Percentiles rank a stretch among this genome's conserved stretches.
These are phyloP conservation scores for Neurospora sp. DNA, from an alignment of 2,329 filamentous ascomycete genomes.

Conservation along the genomic window DNA sequence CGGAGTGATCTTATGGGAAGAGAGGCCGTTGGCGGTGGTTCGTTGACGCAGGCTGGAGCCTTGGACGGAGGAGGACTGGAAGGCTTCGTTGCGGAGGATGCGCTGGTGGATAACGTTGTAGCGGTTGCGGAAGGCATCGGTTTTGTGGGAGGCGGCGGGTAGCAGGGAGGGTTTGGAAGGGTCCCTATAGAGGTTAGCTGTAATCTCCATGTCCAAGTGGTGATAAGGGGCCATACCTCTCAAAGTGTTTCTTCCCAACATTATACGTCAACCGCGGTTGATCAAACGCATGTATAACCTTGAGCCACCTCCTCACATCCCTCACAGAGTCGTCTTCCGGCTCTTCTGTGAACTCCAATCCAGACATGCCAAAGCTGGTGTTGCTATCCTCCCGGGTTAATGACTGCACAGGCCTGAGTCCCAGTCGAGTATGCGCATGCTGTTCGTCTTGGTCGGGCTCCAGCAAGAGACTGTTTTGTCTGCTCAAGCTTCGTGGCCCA, in stretches of 20 bases:
- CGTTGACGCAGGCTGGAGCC: conserved; percentile 19
- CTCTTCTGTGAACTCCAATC: conserved; percentile 43
- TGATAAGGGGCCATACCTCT: conserved; percentile 41
- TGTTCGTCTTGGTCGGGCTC: conserved; percentile 43
- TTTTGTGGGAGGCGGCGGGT: conserved; percentile 72
- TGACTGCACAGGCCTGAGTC: conserved; percentile 35
- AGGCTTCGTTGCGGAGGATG: conserved; percentile 83
- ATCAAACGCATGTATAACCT: conserved; percentile 71
- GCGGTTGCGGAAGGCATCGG: conserved; percentile 74
- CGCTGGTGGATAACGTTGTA: conserved; percentile 91
- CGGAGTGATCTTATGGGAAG: conserved; percentile 76
- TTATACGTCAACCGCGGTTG: conserved; percentile 76
- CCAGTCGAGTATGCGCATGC: conserved; percentile 43
- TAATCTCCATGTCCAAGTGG: conserved; percentile 8
- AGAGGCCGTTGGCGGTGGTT: conserved; percentile 34
- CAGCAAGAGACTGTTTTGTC: conserved; percentile 56
- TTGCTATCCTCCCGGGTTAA: conserved; percentile 50
- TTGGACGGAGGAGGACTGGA: conserved; percentile 71
- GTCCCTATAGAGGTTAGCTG: conserved; percentile 32
- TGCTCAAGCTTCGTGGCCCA: conserved; percentile 41
- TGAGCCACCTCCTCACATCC: conserved; percentile 75
- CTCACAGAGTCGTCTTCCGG: conserved; percentile 46
- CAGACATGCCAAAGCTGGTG: conserved; percentile 53
- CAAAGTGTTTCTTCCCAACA: conserved; percentile 78
- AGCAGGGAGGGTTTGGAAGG: conserved; percentile 58